These are phyloP conservation scores for Exophiala xenobiotica DNA, from an alignment of 2,329 filamentous ascomycete species.

Conservation along the genomic window DNA sequence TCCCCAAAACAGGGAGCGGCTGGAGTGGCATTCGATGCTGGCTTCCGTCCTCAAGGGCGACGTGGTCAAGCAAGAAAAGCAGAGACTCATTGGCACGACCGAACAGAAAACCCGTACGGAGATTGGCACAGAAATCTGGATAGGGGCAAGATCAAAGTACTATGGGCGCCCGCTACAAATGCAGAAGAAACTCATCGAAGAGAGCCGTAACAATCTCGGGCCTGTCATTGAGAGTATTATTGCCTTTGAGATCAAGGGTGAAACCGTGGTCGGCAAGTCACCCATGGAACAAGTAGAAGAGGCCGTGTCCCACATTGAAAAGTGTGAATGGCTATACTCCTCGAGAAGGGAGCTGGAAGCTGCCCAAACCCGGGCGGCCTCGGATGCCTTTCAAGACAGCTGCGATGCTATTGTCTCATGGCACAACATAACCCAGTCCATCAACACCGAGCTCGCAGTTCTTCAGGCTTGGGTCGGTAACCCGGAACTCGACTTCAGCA, in stretches of 20 bases:
- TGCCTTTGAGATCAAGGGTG: constrained; percentile 89
- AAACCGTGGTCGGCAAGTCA: constrained; percentile 85
- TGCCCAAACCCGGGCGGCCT: constrained; percentile 74
- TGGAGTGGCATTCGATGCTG: constrained; percentile 98
- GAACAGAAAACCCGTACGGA: constrained; percentile 72
- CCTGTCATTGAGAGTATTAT: constrained; percentile 82
- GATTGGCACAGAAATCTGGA: constrained; percentile 73
- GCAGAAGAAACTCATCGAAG: constrained; percentile 84
- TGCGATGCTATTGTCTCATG: constrained; percentile 89
- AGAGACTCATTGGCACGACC: constrained; percentile 78
- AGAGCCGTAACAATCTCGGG: constrained; percentile 71
- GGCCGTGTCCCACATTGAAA: constrained; percentile 85
- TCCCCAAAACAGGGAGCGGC: constrained; percentile 78
- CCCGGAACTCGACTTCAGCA: constrained; percentile 85
- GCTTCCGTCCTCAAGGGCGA: constrained; percentile 93
- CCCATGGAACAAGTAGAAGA: constrained; percentile 86
- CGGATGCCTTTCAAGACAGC: constrained; percentile 73
- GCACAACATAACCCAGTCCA: constrained; percentile 95
- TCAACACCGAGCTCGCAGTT: constrained; percentile 90
- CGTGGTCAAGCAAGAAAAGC: constrained; percentile 97
- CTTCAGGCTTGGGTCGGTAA: constrained; percentile 97
- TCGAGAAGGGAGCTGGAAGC: constrained; percentile 71
- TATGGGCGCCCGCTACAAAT: constrained; percentile 81
- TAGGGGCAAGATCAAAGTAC: constrained; percentile 78
- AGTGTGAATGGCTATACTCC: constrained; percentile 80